Evolutionary conservation across 371 early-diverging fungal genomes (phyloP).

Genomic region (Mucor ambiguus): DNA sequence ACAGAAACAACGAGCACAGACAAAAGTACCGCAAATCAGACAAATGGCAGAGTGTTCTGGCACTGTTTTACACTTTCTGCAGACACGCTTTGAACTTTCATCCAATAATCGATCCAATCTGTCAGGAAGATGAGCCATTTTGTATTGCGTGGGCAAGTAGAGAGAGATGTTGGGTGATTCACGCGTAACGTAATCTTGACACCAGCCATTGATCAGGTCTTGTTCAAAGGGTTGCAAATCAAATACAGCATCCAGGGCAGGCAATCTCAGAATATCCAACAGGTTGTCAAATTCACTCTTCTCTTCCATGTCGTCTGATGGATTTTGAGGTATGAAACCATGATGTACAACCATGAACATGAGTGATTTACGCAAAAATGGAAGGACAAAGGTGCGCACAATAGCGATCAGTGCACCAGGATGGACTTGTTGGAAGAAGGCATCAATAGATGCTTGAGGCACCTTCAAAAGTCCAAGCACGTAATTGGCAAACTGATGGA

Average conservation of each 20-base stretch:
- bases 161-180: constrained; percentile 33
- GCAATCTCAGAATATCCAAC: constrained; percentile 32
- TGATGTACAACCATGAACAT: constrained; percentile 45
- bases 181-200: constrained; percentile 26
- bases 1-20: constrained; percentile 91
- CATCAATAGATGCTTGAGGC: constrained; percentile 12
- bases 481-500: constrained; percentile 15
- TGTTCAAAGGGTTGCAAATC: constrained; percentile 27
- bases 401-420: constrained; percentile 29
- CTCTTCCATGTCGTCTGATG: constrained; percentile 20
- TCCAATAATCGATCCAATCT: constrained; percentile 86
- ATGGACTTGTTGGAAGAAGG: constrained; percentile 15
- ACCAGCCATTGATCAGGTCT: constrained; percentile 37
- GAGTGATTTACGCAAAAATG: constrained; percentile 46
- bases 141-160: constrained; percentile 60
- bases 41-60: constrained; percentile 93
- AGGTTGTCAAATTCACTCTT: constrained; percentile 42
- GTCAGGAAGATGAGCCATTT: constrained; percentile 78
- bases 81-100: constrained; percentile 71
- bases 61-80: constrained; percentile 80
- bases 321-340: constrained; percentile 45
- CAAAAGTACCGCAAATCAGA: constrained; percentile 89
- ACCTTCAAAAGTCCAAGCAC: constrained; percentile 12
- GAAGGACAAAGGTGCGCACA: constrained; percentile 38
- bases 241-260: constrained; percentile 32